A percentile compares a stretch with the other conserved stretches of the same genome.
Conservation (phyloP, 2,329 filamentous ascomycete species). For the Microascus cirrosus region DNA sequence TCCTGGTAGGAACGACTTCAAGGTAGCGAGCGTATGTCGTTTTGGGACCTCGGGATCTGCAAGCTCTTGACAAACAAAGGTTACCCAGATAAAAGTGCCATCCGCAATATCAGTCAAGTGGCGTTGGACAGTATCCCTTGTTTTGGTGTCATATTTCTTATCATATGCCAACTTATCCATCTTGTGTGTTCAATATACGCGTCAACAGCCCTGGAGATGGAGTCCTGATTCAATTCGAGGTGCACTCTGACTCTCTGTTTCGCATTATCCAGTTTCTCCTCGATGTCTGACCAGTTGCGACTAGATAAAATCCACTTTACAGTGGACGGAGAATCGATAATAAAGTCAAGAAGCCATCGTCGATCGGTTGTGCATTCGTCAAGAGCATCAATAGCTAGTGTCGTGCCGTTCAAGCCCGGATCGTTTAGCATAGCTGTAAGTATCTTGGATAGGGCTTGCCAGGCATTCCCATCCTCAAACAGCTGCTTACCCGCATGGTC, state of each 20-base stretch:
- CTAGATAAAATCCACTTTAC: not conserved
- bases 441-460: not conserved
- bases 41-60: conserved; percentile 1
- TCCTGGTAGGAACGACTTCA: conserved; percentile 18
- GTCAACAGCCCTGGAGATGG: not conserved
- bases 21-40: conserved; percentile 4
- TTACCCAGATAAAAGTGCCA: conserved; percentile 27
- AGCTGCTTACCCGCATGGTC: not conserved
- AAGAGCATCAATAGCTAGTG: not conserved
- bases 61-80: conserved; percentile 9
- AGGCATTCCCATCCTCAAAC: not conserved
- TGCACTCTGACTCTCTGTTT: not conserved
- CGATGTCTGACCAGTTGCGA: not conserved
- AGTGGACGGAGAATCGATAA: too few species aligned
- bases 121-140: not conserved
- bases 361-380: not conserved
- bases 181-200: not conserved
- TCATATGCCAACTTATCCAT: not conserved
- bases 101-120: conserved; percentile 19
- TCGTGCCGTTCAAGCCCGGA: not conserved
- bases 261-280: not conserved
- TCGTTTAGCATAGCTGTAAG: not conserved
- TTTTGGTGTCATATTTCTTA: not conserved
- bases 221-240: not conserved
- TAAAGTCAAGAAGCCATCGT: not conserved